phyloP scores from a whole-genome alignment of 2,329 filamentous ascomycete genomes.

The Apiospora pterosperma region DNA sequence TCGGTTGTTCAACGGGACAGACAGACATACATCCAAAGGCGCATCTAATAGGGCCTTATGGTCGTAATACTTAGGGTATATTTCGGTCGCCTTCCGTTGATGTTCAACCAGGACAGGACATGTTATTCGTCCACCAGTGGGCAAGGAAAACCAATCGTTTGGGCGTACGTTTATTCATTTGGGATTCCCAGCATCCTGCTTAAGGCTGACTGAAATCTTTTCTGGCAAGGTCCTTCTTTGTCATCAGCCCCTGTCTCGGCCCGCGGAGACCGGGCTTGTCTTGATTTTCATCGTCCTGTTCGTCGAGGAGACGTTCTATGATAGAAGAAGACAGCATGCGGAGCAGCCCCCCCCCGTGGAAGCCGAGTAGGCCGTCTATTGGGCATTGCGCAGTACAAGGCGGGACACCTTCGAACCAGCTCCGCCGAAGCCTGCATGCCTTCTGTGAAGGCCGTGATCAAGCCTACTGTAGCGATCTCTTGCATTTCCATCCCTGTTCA shows the following conservation, averaged over 20 bases:
- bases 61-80: constrained; percentile 32
- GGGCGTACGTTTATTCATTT: constrained; percentile 31
- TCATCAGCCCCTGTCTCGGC: constrained; percentile 41
- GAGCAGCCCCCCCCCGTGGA: constrained; percentile 33
- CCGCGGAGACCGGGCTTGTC: constrained; percentile 36
- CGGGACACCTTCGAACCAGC: constrained; percentile 34
- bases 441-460: constrained; percentile 33
- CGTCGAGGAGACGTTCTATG: constrained; percentile 48
- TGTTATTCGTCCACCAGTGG: constrained; percentile 58
- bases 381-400: constrained; percentile 31
- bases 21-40: neutral
- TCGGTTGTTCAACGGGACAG: too few relatives aligned
- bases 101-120: constrained; percentile 46
- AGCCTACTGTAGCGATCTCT: constrained; percentile 34
- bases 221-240: constrained; percentile 29
- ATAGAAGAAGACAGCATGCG: constrained; percentile 33
- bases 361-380: constrained; percentile 23
- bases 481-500: constrained; percentile 19
- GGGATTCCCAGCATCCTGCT: constrained; percentile 3
- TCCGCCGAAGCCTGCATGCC: constrained; percentile 37
- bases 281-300: constrained; percentile 38
- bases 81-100: constrained; percentile 40
- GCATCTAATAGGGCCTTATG: neutral
- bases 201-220: neutral
- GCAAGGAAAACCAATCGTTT: constrained; percentile 46